phyloP scores from a whole-genome alignment of 202 grass and related monocot species.

The Carex arenaria region DNA sequence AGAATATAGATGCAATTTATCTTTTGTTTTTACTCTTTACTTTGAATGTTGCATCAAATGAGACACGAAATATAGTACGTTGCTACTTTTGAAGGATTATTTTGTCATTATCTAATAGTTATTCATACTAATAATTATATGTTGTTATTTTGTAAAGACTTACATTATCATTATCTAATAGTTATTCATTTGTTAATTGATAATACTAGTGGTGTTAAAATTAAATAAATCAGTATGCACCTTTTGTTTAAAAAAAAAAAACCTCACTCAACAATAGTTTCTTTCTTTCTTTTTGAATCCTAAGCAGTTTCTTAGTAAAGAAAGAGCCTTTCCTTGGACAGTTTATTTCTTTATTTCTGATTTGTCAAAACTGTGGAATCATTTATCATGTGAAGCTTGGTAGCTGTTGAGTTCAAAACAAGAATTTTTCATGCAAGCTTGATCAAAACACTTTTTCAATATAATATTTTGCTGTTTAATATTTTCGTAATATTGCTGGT shows the following conservation, averaged over 20 bases:
- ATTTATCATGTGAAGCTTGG: neutral
- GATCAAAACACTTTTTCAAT: slow-evolving; percentile 1
- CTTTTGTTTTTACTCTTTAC: neutral
- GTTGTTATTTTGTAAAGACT: neutral
- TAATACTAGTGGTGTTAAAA: neutral
- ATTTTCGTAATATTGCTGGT: neutral
- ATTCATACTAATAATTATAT: neutral
- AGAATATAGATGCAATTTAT: neutral
- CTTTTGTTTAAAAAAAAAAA: neutral
- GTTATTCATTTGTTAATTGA: neutral
- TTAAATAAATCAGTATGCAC: neutral
- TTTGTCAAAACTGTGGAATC: neutral
- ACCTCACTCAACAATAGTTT: neutral
- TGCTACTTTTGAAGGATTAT: neutral
- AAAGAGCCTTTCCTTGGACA: neutral
- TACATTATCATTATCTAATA: neutral
- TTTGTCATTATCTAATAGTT: neutral
- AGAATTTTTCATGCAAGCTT: neutral
- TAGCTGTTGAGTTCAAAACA: neutral
- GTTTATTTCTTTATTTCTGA: neutral
- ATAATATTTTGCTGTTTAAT: neutral
- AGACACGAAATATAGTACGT: neutral
- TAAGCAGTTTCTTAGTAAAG: neutral
- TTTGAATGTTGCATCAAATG: neutral
- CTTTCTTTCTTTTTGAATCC: neutral